Conservation (phyloP, 2,329 filamentous ascomycete genomes). For the Davidsoniella virescens region DNA sequence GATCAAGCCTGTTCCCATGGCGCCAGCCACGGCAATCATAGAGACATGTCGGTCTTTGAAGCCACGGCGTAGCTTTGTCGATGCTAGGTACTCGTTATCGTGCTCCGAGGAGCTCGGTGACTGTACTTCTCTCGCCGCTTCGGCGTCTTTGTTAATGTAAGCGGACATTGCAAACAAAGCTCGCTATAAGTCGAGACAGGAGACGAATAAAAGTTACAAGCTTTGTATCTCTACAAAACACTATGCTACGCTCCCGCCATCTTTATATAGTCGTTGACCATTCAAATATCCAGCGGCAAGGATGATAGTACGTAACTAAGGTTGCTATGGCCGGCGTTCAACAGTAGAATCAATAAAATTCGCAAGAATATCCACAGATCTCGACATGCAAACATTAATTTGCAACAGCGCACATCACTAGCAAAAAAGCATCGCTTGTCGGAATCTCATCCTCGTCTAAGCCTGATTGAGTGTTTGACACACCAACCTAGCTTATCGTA, state of each 20-base stretch:
- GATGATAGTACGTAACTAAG: neutral
- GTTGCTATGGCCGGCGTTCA: neutral
- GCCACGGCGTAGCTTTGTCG: slow-evolving; percentile 6
- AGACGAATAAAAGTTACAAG: neutral
- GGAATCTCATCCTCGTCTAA: neutral
- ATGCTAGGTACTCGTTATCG: neutral
- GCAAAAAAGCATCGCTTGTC: neutral
- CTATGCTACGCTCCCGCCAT: neutral
- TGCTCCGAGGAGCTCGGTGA: neutral
- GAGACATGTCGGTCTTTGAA: slow-evolving; percentile 19
- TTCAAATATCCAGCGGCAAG: neutral
- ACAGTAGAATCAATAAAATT: neutral
- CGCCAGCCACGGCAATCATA: slow-evolving; percentile 24
- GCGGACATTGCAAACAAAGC: neutral
- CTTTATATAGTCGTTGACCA: neutral
- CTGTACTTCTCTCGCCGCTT: neutral
- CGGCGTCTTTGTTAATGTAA: neutral
- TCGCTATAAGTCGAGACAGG: neutral
- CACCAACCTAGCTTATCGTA: too few relatives aligned
- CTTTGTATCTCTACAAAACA: too few relatives aligned
- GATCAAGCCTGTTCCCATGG: slow-evolving; percentile 28
- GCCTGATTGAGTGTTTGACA: neutral
- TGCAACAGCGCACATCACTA: neutral
- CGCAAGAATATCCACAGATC: slow-evolving; percentile 1
- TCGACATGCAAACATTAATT: neutral